These are phyloP conservation scores for Russula sp. DNA, from an alignment of 768 basidiomycete species.

Conservation along the genomic window DNA sequence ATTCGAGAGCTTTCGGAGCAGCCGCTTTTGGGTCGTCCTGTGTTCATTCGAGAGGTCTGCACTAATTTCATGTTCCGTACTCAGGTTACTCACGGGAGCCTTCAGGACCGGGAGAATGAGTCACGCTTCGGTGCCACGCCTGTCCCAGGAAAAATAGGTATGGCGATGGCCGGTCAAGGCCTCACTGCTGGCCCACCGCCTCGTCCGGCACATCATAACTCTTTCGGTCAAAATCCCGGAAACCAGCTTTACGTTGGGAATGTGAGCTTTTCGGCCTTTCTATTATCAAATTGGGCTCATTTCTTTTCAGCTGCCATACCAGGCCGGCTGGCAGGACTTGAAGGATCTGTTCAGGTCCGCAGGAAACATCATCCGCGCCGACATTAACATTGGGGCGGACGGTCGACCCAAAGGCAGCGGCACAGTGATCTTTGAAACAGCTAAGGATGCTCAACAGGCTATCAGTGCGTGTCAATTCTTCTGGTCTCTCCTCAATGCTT, in stretches of 20 bases:
- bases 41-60: conserved; percentile 92
- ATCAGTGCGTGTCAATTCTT: conserved; percentile 56
- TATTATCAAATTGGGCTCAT: background rate
- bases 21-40: conserved; percentile 84
- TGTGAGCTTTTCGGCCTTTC: conserved; percentile 40
- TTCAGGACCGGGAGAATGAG: conserved; percentile 91
- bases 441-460: conserved; percentile 86
- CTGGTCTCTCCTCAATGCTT: background rate
- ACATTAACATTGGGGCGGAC: conserved; percentile 90
- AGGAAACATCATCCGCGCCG: conserved; percentile 91
- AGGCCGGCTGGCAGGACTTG: conserved; percentile 98
- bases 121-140: conserved; percentile 94
- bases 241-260: conserved; percentile 93
- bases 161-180: conserved; percentile 93
- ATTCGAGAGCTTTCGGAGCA: conserved; percentile 89
- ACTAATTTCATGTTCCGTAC: conserved; percentile 6
- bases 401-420: conserved; percentile 94
- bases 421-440: conserved; percentile 91
- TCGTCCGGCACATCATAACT: conserved; percentile 75
- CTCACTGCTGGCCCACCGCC: conserved; percentile 74
- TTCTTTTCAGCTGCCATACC: conserved; percentile 70
- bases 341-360: conserved; percentile 96
- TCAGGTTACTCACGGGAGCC: background rate
- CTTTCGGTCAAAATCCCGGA: conserved; percentile 69
- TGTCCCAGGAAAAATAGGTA: conserved; percentile 92